Base-by-base conservation (phyloP, 2,329 filamentous ascomycete species). In the Paecilomyces formosus region DNA sequence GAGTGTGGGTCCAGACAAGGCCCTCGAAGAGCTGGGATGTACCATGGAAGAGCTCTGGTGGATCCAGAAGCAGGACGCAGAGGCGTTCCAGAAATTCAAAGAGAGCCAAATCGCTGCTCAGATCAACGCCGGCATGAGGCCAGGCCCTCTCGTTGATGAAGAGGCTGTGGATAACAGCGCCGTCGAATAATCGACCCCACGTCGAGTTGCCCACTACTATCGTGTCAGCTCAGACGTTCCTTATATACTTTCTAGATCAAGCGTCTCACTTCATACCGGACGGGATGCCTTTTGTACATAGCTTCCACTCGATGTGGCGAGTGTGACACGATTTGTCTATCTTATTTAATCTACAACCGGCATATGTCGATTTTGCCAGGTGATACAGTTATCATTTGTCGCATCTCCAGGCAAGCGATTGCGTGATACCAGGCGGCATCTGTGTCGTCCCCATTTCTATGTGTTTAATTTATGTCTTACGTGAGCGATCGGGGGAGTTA, bases 41-140 rank as follows among this genome's bases (percentile, higher is more conserved):
- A 79, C 74, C 12, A 73, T 78, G 4, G 75, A 79, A 56, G 77
- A 81, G 56, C 65, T 81, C 13, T 71, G 73, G 65, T 68, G 70
- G 11, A 70, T 76, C 31, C 70, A 77, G 56, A 67, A 70, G 55
- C 69, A 77, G 59, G 78, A 80, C 56, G 69, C 72, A 0, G 76
- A 78, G 62, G 70, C 70, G 18, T 79, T 79, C 60, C 72, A 76
- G 60, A 68, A 63, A 39, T 78, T 78, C 60, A 75, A 73, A 56
- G 70, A 78, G 59, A 76, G 72, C 15, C 77, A 79, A 58, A 74
- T 79, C 55, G 77, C 76, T 3, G 76, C 77, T 13, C 75, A 78
- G 60, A 74, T 77, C 28, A 78, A 78, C 62, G 74, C 72, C 50
- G 74, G 74, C 12, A 63, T 70, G 50, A 63, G 68, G 30, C 63